Evolutionary conservation across 495 filamentous ascomycete genomes (phyloP).

Genomic region (Aspergillus funiculosus): DNA sequence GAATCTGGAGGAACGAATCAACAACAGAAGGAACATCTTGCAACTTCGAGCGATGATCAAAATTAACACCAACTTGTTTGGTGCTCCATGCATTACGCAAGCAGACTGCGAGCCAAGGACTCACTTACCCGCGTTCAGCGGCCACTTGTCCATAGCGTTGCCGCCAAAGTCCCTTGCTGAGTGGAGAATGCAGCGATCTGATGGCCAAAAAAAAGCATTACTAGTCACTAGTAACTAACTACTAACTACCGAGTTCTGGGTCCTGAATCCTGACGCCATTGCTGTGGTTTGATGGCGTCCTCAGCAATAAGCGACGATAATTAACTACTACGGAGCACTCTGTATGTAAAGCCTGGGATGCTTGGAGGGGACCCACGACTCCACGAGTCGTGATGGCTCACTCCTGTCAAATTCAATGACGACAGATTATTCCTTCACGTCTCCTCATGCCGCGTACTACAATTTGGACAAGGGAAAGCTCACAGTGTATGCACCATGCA

Average conservation of each 20-base stretch:
- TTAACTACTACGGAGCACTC: too few relatives aligned
- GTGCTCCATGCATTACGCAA: slow-evolving; percentile 39
- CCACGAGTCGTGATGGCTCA: too few relatives aligned
- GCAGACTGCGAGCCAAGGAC: slow-evolving; percentile 33
- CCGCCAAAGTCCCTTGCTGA: slow-evolving; percentile 36
- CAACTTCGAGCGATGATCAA: slow-evolving; percentile 30
- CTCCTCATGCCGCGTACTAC: too few relatives aligned
- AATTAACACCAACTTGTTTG: slow-evolving; percentile 30
- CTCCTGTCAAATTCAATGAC: too few relatives aligned
- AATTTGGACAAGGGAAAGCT: too few relatives aligned
- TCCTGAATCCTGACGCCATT: slow-evolving; percentile 32
- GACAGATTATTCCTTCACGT: too few relatives aligned
- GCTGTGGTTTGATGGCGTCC: slow-evolving; percentile 18
- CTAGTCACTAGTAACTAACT: too few relatives aligned
- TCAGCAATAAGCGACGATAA: neutral
- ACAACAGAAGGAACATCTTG: neutral
- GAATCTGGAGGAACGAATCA: slow-evolving; percentile 6
- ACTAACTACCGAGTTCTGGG: too few relatives aligned
- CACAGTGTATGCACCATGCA: too few relatives aligned
- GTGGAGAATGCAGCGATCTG: slow-evolving; percentile 44
- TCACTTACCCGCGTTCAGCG: slow-evolving; percentile 35
- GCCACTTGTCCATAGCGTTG: slow-evolving; percentile 33
- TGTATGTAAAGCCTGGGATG: too few relatives aligned
- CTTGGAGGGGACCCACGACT: too few relatives aligned
- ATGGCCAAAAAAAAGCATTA: too few relatives aligned